Evolutionary conservation across 129 eudicot species (phyloP), one percentile per base, ranked within the genome.

Genomic region (Rutidosis leptorrhynchoides): DNA sequence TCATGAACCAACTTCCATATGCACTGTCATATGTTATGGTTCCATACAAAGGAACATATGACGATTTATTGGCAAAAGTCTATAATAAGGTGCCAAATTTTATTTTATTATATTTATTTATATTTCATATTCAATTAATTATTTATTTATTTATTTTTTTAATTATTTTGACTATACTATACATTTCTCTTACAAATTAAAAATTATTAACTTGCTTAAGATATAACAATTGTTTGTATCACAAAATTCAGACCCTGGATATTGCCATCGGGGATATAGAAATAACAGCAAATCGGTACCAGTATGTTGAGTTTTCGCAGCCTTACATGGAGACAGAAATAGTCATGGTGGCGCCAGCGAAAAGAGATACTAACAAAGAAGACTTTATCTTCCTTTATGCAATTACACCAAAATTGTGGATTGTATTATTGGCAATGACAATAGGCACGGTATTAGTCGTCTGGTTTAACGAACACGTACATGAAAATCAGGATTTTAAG

Each of bases 361-460:
- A 58, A 69, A 72, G 72, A 35, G 77, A 77, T 45, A 11, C 64
- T 7, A 74, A 67, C 53, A 73, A 74, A 17, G 79, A 79, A 51
- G 70, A 58, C 24, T 76, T 74, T 35, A 57, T 81, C 57, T 81
- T 81, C 35, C 15, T 81, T 30, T 65, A 76, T 28, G 85, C 81
- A 37, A 84, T 87, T 55, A 75, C 77, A 8, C 57, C 16, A 68
- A 52, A 74, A 60, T 67, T 87, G 87, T 84, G 95, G 95, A 74
- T 81, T 61, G 70, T 73, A 48, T 65, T 77, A 54, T 79, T 80
- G 26, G 45, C 58, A 27, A 65, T 81, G 87, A 77, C 83, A 23
- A n/a, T 76, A 7, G 76, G 58, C 46, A 81, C 82, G 14, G 87
- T 83, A 20, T 67, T 78, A 20, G 71, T 84, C 11, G 80, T 87